Conservation (phyloP, 306 rosid species). For the Acacia confusa region DNA sequence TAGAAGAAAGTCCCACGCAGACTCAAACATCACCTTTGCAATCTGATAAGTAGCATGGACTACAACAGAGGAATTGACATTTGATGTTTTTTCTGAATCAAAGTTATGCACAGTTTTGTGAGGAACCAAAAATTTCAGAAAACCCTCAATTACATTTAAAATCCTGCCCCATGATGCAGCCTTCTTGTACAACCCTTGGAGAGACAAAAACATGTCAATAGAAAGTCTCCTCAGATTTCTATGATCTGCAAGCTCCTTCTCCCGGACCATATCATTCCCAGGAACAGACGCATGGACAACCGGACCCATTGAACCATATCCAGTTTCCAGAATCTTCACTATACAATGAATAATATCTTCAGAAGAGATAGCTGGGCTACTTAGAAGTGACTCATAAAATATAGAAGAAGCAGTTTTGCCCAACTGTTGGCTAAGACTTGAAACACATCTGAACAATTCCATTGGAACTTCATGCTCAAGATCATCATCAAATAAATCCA, state of each 20-base stretch:
- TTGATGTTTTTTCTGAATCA: conserved; percentile 49
- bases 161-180: conserved; percentile 73
- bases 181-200: conserved; percentile 68
- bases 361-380: conserved; percentile 50
- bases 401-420: conserved; percentile 78
- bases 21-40: conserved; percentile 84
- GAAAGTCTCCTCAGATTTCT: conserved; percentile 79
- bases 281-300: conserved; percentile 39
- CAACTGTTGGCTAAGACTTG: conserved; percentile 67
- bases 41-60: conserved; percentile 88
- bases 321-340: conserved; percentile 73
- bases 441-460: conserved; percentile 71
- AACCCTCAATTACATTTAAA: conserved; percentile 63
- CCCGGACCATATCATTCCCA: conserved; percentile 52
- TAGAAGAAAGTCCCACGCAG: conserved; percentile 79
- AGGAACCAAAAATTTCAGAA: conserved; percentile 85
- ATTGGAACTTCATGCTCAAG: conserved; percentile 57
- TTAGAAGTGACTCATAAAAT: conserved; percentile 73
- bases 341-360: conserved; percentile 66
- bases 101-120: conserved; percentile 47
- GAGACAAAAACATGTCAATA: conserved; percentile 72
- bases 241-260: conserved; percentile 60
- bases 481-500: conserved; percentile 53
- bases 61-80: conserved; percentile 60
- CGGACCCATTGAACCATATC: conserved; percentile 59